Evolutionary conservation across 305 asterid species (phyloP), one percentile per base, ranked within the genome.

Genomic region (Rubia balearica): DNA sequence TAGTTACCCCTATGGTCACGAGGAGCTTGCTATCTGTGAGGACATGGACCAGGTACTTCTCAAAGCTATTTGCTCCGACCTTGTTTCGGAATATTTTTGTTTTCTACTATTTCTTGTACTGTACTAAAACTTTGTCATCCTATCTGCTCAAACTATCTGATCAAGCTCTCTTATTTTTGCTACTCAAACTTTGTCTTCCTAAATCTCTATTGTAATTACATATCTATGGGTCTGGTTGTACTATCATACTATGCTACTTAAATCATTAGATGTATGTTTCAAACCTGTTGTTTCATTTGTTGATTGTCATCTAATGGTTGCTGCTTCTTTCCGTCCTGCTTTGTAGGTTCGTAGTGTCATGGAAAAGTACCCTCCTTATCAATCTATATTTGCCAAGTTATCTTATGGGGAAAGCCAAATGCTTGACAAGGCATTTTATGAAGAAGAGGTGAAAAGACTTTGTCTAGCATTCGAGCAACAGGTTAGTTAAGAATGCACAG

Each of bases 361-460:
- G 90, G 99, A 94, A 60, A 94, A 94, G 81, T 94, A 91, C 72
- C 99, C 97, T 74, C 96, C 97, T 41, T 91, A 94, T 71, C 99
- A 94, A 70, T 71, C 98, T 72, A 89, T 91, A 74, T 94, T 94
- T 76, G 40, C 90, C 3, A 91, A 86, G 89, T 62, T 94, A 69
- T 87, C 99, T 38, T 94, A 91, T 75, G 99, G 99, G 17, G 98
- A 91, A 84, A 94, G 98, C 77, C 99, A 91, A 87, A 87, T 91
- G 80, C 97, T 94, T 42, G 99, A 91, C 90, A 94, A 94, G 89
- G 98, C 99, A 79, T 91, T 94, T 73, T 94, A 88, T 67, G 98
- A 94, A 80, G 99, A 94, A 83, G 97, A 94, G 83, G 99, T 94
- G 73, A 94, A 94, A 82, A 86, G 97, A 16, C 98, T 94, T 69